phyloP scores from a whole-genome alignment of 768 basidiomycete genomes.

The Amanita subjunquillea region DNA sequence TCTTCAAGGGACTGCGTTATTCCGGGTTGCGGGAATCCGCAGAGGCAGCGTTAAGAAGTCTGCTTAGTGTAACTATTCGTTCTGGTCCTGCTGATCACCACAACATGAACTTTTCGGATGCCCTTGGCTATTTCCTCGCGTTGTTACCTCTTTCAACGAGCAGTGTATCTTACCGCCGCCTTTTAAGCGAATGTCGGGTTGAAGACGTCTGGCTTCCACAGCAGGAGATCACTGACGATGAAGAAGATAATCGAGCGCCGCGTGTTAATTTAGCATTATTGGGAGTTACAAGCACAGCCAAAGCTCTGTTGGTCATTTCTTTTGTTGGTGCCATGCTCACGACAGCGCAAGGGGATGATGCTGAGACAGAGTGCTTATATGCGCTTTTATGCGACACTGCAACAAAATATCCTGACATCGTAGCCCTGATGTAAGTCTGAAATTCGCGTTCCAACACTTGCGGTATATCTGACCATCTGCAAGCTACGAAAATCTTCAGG shows the following conservation, averaged over 20 bases:
- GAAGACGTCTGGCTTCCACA: constrained; percentile 35
- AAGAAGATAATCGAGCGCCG: constrained; percentile 33
- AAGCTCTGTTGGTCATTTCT: constrained; percentile 64
- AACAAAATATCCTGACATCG: constrained; percentile 55
- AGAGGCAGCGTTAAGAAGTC: constrained; percentile 47
- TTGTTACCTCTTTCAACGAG: constrained; percentile 61
- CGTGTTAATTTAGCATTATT: constrained; percentile 47
- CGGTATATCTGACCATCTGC: constrained; percentile 5
- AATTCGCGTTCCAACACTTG: neutral
- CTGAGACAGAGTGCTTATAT: constrained; percentile 76
- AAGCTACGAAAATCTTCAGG: constrained; percentile 71
- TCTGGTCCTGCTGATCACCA: constrained; percentile 30
- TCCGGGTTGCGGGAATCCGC: constrained; percentile 52
- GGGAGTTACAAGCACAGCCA: constrained; percentile 49
- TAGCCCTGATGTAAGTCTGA: constrained; percentile 58
- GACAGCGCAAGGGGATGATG: constrained; percentile 70
- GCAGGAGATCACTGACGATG: constrained; percentile 25
- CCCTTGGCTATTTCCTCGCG: constrained; percentile 72
- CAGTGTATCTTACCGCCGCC: constrained; percentile 38
- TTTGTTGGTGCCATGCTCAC: constrained; percentile 68
- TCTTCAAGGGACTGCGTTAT: constrained; percentile 82
- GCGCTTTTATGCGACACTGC: constrained; percentile 65
- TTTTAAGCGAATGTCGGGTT: constrained; percentile 56
- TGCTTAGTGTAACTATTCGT: constrained; percentile 51
- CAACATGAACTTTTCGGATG: constrained; percentile 43